These are phyloP conservation scores for Peronospora destructor DNA, from an alignment of 352 stramenopile genomes.

Conservation along the genomic window DNA sequence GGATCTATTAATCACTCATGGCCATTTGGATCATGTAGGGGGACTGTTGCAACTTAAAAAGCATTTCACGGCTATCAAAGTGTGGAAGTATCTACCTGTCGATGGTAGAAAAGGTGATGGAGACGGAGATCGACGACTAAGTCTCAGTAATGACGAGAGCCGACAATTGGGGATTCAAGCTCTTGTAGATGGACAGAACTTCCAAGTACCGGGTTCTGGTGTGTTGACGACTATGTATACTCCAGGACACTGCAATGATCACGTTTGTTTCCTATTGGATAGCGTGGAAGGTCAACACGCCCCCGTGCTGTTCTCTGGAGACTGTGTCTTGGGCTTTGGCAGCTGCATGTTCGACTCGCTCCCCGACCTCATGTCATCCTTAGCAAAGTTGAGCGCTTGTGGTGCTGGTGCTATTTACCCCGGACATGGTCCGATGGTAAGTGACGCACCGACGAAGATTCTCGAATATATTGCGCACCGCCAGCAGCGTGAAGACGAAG, in stretches of 20 bases:
- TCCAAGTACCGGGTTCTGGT: conserved; percentile 20
- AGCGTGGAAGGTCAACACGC: conserved; percentile 12
- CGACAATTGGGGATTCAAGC: conserved; percentile 35
- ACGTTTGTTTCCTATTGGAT: conserved; percentile 74
- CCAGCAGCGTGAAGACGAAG: conserved; percentile 57
- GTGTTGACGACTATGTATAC: conserved; percentile 61
- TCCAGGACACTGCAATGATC: conserved; percentile 81
- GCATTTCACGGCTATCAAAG: conserved; percentile 41
- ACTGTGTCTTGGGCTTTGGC: conserved; percentile 78
- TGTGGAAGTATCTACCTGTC: conserved; percentile 67
- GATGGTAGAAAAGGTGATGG: conserved; percentile 14
- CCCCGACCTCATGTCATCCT: conserved; percentile 63
- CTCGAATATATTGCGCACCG: conserved; percentile 73
- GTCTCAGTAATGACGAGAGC: conserved; percentile 46
- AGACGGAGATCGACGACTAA: conserved; percentile 31
- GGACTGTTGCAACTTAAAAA: conserved; percentile 56
- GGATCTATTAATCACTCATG: conserved; percentile 84
- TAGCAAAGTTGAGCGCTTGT: conserved; percentile 40
- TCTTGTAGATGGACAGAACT: conserved; percentile 37
- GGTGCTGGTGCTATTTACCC: conserved; percentile 55
- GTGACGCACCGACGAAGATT: conserved; percentile 59
- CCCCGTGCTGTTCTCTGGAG: conserved; percentile 64
- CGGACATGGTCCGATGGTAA: conserved; percentile 63
- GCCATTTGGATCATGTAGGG: conserved; percentile 85
- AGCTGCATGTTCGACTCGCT: conserved; percentile 86